Evolutionary conservation across 805 yeast species (phyloP), one percentile per base, ranked within the genome.

Genomic region (Ogataea polymorpha): DNA sequence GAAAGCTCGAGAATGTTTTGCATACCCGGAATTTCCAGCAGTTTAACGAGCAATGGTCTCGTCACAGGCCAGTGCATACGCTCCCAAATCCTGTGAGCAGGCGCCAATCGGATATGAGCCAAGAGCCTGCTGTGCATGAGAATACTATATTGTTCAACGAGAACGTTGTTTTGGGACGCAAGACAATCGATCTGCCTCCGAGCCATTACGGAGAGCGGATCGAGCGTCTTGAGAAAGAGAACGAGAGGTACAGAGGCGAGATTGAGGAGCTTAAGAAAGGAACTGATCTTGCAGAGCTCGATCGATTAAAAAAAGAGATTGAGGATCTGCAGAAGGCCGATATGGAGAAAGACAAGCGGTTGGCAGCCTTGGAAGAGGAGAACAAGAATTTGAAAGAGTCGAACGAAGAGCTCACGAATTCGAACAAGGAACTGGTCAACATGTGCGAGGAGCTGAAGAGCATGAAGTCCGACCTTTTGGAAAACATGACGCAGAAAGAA

Each of bases 1-100:
- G 77, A 46, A 84, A 84, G 50, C 70, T 91, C 38, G 96, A 89
- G 51, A 82, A 77, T 40, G 62, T 88, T 27, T 63, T 89, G 12
- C 93, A 88, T 56, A 87, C 85, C 47, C 83, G 79, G 39, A 86
- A 77, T 48, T 79, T 73, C 54, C 72, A 73, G 33, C 75, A 78
- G 37, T 66, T 79, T 27, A 70, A 70, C 23, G 58, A 56, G n/a
- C 56, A 55, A 35, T 63, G 66, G 66, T 54, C 64, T 2, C 61
- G 55, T 36, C 46, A 29, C 15, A 35, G 35, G 11, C 33, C 45
- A 2, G 27, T 41, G 12, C 30, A 39, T 15, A 27, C 42, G 3
- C 28, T 39, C 9, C 41, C 40, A 4, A 36, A 36, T 16, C 23
- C 45, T 6, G 37, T 36, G 15, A 37, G 42, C n/a, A 29, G 37